A percentile compares a stretch with the other conserved stretches of the same genome.
phyloP scores from a whole-genome alignment of 2,329 filamentous ascomycete genomes.

The Penicillium brasilianum region DNA sequence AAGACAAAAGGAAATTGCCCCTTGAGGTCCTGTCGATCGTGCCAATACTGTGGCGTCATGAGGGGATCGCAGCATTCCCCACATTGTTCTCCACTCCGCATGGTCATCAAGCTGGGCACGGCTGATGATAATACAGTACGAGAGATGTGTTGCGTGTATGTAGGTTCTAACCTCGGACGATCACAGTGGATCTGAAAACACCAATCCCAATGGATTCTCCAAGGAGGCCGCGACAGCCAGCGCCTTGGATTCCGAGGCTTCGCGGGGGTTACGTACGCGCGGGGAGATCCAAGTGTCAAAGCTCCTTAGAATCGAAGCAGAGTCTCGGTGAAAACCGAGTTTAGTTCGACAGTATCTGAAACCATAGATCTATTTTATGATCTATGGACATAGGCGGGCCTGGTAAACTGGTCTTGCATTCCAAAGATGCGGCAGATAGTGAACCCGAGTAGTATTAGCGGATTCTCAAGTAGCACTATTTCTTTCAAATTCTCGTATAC shows the following conservation, averaged over 20 bases:
- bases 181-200: neutral
- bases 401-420: neutral
- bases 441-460: no score
- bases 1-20: neutral
- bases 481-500: neutral
- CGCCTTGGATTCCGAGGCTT: neutral
- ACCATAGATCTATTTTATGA: neutral
- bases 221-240: neutral
- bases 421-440: neutral
- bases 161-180: neutral
- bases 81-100: neutral
- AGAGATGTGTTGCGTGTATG: neutral
- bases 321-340: neutral
- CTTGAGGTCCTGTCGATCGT: neutral
- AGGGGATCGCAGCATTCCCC: constrained; percentile 5
- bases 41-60: constrained; percentile 8
- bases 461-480: neutral
- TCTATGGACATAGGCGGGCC: neutral
- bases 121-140: neutral
- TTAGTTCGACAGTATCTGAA: neutral
- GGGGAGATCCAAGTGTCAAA: neutral
- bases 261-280: neutral
- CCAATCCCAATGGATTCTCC: neutral
- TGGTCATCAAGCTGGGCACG: neutral
- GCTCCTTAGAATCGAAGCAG: neutral